Conservation (phyloP, 139 green algal genomes). For the Volvox reticuliferus region DNA sequence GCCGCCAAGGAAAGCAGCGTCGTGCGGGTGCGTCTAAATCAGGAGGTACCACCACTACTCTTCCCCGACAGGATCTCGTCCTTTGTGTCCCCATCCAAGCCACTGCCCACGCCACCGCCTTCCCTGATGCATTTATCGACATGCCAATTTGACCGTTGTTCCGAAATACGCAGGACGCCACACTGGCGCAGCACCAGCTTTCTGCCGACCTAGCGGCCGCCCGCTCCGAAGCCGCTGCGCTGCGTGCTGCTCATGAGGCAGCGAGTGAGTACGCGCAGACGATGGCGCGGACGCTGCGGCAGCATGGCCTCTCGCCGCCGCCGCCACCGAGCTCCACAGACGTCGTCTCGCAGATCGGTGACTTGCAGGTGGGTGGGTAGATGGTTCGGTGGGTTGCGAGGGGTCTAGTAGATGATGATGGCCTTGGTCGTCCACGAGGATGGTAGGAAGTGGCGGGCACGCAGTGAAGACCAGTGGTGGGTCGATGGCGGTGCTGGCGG, state of each 20-base stretch:
- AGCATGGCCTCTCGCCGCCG: conserved; percentile 2
- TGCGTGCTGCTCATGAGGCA: background rate
- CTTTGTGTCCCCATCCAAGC: too few species aligned
- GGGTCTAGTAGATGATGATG: too few species aligned
- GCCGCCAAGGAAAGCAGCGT: background rate
- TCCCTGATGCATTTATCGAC: background rate
- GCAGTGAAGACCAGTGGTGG: too few species aligned
- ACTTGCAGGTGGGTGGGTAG: conserved; percentile 19
- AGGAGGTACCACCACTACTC: too few species aligned
- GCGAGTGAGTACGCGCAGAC: conserved; percentile 5
- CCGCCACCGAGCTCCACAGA: background rate
- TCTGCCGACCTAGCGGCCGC: background rate
- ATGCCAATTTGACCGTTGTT: background rate
- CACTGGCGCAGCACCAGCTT: conserved; percentile 15
- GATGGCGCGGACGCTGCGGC: conserved; percentile 3
- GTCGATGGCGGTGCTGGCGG: too few species aligned
- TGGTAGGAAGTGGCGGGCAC: too few species aligned
- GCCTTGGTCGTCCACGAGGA: too few species aligned
- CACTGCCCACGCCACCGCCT: background rate
- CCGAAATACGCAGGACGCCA: conserved; percentile 33
- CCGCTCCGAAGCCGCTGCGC: background rate
- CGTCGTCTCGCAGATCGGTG: conserved; percentile 2
- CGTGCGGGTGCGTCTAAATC: background rate
- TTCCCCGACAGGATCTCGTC: too few species aligned
- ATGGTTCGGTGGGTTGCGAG: background rate